Percentiles rank a stretch among this genome's conserved stretches.
Conservation (phyloP, 2,329 filamentous ascomycete species). For the Thielaviopsis populi region DNA sequence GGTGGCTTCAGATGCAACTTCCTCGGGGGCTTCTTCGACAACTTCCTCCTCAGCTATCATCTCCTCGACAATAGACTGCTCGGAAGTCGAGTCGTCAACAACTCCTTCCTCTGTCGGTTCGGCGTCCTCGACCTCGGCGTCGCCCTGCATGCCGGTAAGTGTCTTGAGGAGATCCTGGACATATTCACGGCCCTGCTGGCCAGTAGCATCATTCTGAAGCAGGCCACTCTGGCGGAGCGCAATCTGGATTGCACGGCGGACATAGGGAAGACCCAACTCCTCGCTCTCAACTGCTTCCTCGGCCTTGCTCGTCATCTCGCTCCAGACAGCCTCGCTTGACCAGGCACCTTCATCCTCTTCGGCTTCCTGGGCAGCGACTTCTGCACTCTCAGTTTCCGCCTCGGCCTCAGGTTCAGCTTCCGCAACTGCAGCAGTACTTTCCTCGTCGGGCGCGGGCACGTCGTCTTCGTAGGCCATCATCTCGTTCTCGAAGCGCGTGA, state of each 20-base stretch:
- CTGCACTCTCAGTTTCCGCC: slow-evolving; percentile 15
- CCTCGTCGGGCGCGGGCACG: slow-evolving; percentile 18
- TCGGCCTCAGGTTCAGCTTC: slow-evolving; percentile 16
- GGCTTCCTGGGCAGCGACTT: slow-evolving; percentile 20
- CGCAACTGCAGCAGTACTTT: slow-evolving; percentile 6
- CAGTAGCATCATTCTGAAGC: slow-evolving; percentile 29
- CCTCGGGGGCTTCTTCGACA: slow-evolving; percentile 1
- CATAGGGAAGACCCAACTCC: slow-evolving; percentile 34
- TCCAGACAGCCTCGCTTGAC: slow-evolving; percentile 32
- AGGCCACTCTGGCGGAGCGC: slow-evolving; percentile 41
- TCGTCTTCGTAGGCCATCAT: slow-evolving; percentile 37
- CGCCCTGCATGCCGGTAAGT: slow-evolving; percentile 25
- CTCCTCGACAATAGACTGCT: background rate
- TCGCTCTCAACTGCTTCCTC: slow-evolving; percentile 44
- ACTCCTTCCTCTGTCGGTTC: slow-evolving; percentile 12
- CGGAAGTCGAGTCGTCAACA: background rate
- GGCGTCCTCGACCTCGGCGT: slow-evolving; percentile 3
- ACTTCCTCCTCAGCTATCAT: slow-evolving; percentile 13
- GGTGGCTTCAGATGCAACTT: slow-evolving; percentile 9
- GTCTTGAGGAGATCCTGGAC: slow-evolving; percentile 37
- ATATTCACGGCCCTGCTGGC: slow-evolving; percentile 32
- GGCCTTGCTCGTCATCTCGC: slow-evolving; percentile 39
- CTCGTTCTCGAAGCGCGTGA: slow-evolving; percentile 53
- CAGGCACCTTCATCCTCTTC: slow-evolving; percentile 17
- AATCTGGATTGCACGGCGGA: slow-evolving; percentile 39